Conservation (phyloP, 306 rosid species). For the Senna tora region DNA sequence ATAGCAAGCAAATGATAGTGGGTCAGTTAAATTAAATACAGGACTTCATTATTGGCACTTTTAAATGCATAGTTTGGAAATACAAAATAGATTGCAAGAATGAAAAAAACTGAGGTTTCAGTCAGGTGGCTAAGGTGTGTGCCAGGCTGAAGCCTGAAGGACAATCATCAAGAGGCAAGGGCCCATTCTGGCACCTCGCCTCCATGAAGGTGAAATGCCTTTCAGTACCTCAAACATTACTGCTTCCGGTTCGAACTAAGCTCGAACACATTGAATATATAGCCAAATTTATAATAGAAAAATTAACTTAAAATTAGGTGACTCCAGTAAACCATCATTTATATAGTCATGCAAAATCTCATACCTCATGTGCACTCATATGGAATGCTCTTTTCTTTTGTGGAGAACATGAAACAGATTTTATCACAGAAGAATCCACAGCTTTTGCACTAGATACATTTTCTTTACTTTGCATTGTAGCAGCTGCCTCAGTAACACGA, state of each 20-base stretch:
- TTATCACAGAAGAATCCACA: constrained; percentile 44
- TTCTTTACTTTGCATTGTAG: constrained; percentile 44
- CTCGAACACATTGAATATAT: not conserved
- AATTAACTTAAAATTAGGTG: not conserved
- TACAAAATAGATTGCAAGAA: not conserved
- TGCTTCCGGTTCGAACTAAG: not conserved
- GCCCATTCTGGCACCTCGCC: not conserved
- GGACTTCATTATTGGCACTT: not conserved
- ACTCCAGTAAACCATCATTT: constrained; percentile 13
- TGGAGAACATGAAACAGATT: constrained; percentile 44
- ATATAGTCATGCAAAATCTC: constrained; percentile 27
- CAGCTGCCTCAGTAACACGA: constrained; percentile 43
- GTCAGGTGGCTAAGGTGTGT: not conserved
- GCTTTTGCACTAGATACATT: constrained; percentile 21
- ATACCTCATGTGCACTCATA: constrained; percentile 96
- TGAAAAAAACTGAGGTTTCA: constrained; percentile 10
- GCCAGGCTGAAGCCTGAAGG: not conserved
- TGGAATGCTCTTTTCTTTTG: constrained; percentile 67
- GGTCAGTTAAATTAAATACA: not conserved
- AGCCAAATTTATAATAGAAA: constrained; percentile 15
- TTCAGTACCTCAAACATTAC: not conserved
- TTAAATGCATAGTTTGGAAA: not conserved
- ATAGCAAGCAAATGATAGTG: not conserved
- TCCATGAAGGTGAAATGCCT: not conserved
- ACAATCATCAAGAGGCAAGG: not conserved